Evolutionary conservation across 306 rosid species (phyloP).

Genomic region (Lablab purpureus): DNA sequence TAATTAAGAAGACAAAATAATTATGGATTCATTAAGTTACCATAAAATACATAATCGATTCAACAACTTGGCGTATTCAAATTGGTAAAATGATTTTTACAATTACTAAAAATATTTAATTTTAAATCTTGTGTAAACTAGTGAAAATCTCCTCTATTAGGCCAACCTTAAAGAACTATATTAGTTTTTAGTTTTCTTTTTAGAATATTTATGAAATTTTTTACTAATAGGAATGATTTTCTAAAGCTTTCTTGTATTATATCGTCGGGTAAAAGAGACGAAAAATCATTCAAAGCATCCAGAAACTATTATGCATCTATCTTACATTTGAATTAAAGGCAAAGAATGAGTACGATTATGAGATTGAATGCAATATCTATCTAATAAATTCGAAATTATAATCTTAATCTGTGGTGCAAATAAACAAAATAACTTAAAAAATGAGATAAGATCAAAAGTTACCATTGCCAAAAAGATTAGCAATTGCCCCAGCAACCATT

Average conservation of each 20-base stretch:
- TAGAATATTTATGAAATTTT: neutral
- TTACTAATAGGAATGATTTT: slow-evolving; percentile 8
- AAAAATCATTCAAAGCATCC: neutral
- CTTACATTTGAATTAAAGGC: neutral
- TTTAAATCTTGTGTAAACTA: too few species aligned
- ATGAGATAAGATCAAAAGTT: slow-evolving; percentile 41
- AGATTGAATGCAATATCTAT: neutral
- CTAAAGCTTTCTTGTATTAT: neutral
- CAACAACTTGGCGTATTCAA: neutral
- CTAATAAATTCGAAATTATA: neutral
- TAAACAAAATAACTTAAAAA: neutral
- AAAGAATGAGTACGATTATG: neutral
- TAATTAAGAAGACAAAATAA: too few species aligned
- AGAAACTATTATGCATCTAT: neutral
- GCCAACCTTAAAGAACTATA: neutral
- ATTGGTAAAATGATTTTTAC: neutral
- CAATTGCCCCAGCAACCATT: slow-evolving; percentile 93
- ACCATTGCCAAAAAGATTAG: slow-evolving; percentile 93
- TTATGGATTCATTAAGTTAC: too few species aligned
- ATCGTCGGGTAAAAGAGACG: neutral
- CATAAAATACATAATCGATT: neutral
- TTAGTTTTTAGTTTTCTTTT: neutral
- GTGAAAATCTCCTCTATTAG: too few species aligned
- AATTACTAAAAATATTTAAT: too few species aligned
- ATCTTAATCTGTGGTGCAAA: neutral